Base-by-base conservation (phyloP, 177 flowering plant genomes). In the Vitis hybrid region DNA sequence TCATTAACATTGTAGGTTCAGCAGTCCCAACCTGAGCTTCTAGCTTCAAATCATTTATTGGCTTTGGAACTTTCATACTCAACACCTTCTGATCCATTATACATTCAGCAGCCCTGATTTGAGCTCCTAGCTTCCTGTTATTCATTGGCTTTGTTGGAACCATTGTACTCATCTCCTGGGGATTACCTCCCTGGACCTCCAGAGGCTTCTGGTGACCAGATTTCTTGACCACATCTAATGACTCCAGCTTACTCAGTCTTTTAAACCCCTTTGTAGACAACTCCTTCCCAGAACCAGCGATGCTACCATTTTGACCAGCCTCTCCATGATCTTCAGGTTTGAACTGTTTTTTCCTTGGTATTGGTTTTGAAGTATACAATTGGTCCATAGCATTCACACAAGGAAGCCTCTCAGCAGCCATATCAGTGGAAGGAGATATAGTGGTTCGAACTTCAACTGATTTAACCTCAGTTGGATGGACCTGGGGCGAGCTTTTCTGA, bases 1-100 rank as follows among this genome's bases (percentile, higher is more conserved):
- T 77, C 52, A 74, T 66, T 7, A 77, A 62, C 60, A 74, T 73
- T 5, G 79, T 70, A 3, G 86, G 88, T 18, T 79, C 81, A 3
- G 50, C 11, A 21, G 16, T 49, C 15, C 48, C 53, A 10, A 11
- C 2, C 3, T 39, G 14, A 52, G 12, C 8, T 16, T 10, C 67
- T 14, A 5, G 14, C 67, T 64, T 64, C 56, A 26, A 26, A 26
- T 26, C 29, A 26, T 26, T 26, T 26, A 26, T 26, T 26, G 4
- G 29, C 29, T 26, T 26, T 26, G 29, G 29, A 26, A 26, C 29
- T 26, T 26, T 26, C 29, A 26, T 26, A 26, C 29, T 26, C 29
- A 3, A 26, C 29, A 26, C 29, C 29, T 26, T 26, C 29, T 3
- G 29, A 26, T 26, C 29, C 29, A 26, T 26, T 26, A 26, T 26